Evolutionary conservation across 768 basidiomycete species (phyloP).

Genomic region (Pleurotus tuoliensis): DNA sequence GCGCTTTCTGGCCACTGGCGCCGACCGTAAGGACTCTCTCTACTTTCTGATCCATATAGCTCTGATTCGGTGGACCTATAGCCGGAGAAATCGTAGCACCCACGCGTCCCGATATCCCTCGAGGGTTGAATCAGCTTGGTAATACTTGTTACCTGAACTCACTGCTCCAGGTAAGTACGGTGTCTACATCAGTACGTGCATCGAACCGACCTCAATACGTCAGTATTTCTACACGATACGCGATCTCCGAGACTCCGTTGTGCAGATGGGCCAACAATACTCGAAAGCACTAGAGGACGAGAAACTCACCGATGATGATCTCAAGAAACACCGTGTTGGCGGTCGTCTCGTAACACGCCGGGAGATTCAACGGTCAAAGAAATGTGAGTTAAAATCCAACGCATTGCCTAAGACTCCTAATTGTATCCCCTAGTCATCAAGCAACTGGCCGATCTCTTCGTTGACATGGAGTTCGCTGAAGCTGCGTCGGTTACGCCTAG

Average conservation of each 20-base stretch:
- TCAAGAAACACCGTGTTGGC: slow-evolving; percentile 82
- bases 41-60: neutral
- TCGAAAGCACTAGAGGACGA: slow-evolving; percentile 59
- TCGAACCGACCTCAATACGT: neutral
- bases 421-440: slow-evolving; percentile 56
- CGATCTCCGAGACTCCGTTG: slow-evolving; percentile 76
- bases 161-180: slow-evolving; percentile 52
- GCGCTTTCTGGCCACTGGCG: slow-evolving; percentile 59
- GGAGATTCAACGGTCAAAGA: slow-evolving; percentile 80
- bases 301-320: slow-evolving; percentile 75
- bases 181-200: neutral
- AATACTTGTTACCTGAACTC: slow-evolving; percentile 89
- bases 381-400: slow-evolving; percentile 54
- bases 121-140: slow-evolving; percentile 84
- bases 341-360: slow-evolving; percentile 77
- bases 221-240: slow-evolving; percentile 97
- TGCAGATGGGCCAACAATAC: slow-evolving; percentile 50
- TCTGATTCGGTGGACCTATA: slow-evolving; percentile 23
- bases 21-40: slow-evolving; percentile 60
- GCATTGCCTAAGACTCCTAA: neutral
- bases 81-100: slow-evolving; percentile 60
- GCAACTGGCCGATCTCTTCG: slow-evolving; percentile 77
- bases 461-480: slow-evolving; percentile 65
- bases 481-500: slow-evolving; percentile 74
- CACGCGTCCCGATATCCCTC: slow-evolving; percentile 65